A percentile compares a stretch with the other conserved stretches of the same genome.
These are phyloP conservation scores for Amanita pallidorosea DNA, from an alignment of 768 basidiomycete species.

Conservation along the genomic window DNA sequence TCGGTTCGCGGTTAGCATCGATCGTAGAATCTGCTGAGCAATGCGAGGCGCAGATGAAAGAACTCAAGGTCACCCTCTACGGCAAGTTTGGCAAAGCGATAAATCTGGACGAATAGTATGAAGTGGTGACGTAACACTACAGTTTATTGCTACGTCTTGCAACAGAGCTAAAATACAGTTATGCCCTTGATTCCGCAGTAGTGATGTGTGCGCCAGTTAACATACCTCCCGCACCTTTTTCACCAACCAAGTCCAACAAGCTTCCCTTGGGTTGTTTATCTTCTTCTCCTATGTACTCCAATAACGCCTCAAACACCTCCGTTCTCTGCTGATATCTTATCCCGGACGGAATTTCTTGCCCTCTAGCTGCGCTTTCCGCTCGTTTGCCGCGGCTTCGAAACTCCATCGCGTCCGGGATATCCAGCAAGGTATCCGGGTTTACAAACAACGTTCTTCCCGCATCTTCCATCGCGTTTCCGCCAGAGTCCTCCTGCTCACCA, in stretches of 20 bases:
- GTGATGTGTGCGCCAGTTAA: background rate
- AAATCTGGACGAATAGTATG: constrained; percentile 69
- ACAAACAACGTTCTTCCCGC: constrained; percentile 2
- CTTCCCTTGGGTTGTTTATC: constrained; percentile 60
- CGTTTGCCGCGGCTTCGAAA: constrained; percentile 6
- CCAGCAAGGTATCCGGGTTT: constrained; percentile 14
- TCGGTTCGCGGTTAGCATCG: constrained; percentile 44
- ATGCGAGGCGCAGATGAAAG: constrained; percentile 69
- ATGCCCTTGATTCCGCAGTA: background rate
- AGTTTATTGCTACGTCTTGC: background rate
- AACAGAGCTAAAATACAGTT: background rate
- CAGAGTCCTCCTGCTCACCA: background rate
- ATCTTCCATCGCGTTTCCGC: background rate
- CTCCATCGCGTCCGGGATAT: constrained; percentile 18
- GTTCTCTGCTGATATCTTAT: constrained; percentile 51
- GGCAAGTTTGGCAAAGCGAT: constrained; percentile 91
- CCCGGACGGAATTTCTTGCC: constrained; percentile 11
- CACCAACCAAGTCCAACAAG: constrained; percentile 53
- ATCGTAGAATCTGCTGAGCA: constrained; percentile 44
- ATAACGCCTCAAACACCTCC: constrained; percentile 56
- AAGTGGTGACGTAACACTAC: background rate
- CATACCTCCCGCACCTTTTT: constrained; percentile 13
- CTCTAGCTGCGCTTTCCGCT: background rate
- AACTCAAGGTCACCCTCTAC: constrained; percentile 69
- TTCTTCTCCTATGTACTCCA: constrained; percentile 50